A percentile compares a stretch with the other conserved stretches of the same genome.
These are phyloP conservation scores for Rhododendron ferrugineum DNA, from an alignment of 148 eudicot species.

Conservation along the genomic window DNA sequence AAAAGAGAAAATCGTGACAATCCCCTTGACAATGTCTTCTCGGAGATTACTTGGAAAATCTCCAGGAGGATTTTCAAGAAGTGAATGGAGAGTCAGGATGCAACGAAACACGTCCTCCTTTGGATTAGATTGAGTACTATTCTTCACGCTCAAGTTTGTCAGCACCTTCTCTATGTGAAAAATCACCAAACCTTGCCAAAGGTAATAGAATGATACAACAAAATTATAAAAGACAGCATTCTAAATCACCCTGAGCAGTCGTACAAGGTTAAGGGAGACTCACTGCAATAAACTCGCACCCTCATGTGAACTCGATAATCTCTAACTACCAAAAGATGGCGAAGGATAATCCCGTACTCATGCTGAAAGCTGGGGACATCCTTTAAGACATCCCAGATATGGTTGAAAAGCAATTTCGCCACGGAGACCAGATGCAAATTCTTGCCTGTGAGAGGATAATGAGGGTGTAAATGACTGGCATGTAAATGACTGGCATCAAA, in stretches of 20 bases:
- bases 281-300: slow-evolving; percentile 72
- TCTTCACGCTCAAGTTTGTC: slow-evolving; percentile 46
- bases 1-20: slow-evolving; percentile 51
- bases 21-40: slow-evolving; percentile 55
- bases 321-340: slow-evolving; percentile 58
- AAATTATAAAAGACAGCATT: background rate
- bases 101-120: slow-evolving; percentile 72
- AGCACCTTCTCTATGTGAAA: slow-evolving; percentile 69
- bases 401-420: slow-evolving; percentile 68
- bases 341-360: slow-evolving; percentile 74
- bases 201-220: slow-evolving; percentile 14
- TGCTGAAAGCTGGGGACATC: slow-evolving; percentile 84
- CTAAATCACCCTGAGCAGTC: background rate
- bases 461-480: background rate
- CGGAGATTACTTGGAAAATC: slow-evolving; percentile 75
- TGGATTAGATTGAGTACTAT: slow-evolving; percentile 36
- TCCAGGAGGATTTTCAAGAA: slow-evolving; percentile 94
- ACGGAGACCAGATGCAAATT: slow-evolving; percentile 55
- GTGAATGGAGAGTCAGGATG: slow-evolving; percentile 67
- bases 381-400: slow-evolving; percentile 69
- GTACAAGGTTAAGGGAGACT: slow-evolving; percentile 24
- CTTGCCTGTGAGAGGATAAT: slow-evolving; percentile 39
- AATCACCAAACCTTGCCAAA: slow-evolving; percentile 55
- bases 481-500: background rate
- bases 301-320: slow-evolving; percentile 75